Evolutionary conservation across 345 rosid genomes (phyloP), one percentile per base, ranked within the genome.

Genomic region (Lumnitzera littorea): DNA sequence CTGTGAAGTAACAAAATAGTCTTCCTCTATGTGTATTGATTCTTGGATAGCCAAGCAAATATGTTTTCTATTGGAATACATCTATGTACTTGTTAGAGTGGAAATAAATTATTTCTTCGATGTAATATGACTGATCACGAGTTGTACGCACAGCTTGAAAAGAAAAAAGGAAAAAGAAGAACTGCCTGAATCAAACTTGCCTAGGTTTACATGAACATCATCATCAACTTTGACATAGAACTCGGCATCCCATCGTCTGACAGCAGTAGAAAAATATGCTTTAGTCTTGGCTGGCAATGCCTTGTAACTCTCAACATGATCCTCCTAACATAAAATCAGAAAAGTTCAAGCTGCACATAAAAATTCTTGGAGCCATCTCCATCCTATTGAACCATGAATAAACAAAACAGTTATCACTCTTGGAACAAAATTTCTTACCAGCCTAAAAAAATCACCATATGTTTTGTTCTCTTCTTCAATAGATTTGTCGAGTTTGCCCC

Each of bases 201-300:
- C 97, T 65, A 89, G 69, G 71, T 92, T 94, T 50, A 90, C 97
- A 74, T 88, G 97, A 71, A 94, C 76, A 60, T 94, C 99, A 52
- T 94, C 99, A 23, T 94, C 99, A n/a, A 90, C 97, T 82, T 94
- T 86, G 76, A 90, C 68, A 68, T 86, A 90, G 72, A 90, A 94
- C 46, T 90, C 89, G 0, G 99, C 89, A 61, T 90, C 92, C 97
- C 97, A 88, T 71, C 83, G 65, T 46, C 85, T 76, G 72, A 88
- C 80, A 53, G 89, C 96, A 2, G 95, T 79, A n/a, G 81, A 64
- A 63, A 94, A 90, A 67, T 76, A 94, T 4, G 74, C 74, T 68
- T 90, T 90, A 10, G 99, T 84, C 87, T 90, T 94, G 64, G 89
- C 91, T 0, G 99, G 89, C 65, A 94, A 72, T 70, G 79, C 82